Conservation (phyloP, 2,329 filamentous ascomycete genomes). For the Fusarium palustre region DNA sequence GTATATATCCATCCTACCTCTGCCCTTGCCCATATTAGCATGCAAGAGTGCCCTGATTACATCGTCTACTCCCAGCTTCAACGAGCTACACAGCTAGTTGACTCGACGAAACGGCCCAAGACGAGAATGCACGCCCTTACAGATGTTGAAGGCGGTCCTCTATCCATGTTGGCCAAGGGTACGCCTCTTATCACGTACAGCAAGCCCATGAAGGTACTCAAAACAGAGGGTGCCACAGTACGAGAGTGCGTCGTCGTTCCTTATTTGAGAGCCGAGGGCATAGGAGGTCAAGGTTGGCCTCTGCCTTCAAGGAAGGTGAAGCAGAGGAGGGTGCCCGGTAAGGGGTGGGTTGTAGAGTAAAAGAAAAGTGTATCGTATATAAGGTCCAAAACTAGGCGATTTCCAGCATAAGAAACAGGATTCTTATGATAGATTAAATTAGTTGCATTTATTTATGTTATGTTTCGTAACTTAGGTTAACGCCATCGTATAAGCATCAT, state of each 20-base stretch:
- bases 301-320: constrained; percentile 85
- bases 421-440: not conserved
- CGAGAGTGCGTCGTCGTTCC: constrained; percentile 88
- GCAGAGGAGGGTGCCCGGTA: constrained; percentile 78
- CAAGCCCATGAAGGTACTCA: constrained; percentile 89
- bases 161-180: constrained; percentile 82
- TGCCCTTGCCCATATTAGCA: constrained; percentile 75
- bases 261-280: constrained; percentile 76
- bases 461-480: not conserved
- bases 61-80: constrained; percentile 90
- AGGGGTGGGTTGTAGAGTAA: constrained; percentile 79
- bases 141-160: constrained; percentile 78
- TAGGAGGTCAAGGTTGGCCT: constrained; percentile 80
- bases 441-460: not conserved
- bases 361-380: not conserved
- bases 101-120: constrained; percentile 70
- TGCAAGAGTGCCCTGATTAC: constrained; percentile 84
- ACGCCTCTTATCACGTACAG: constrained; percentile 87
- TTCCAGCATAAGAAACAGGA: not conserved
- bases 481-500: constrained; percentile 24
- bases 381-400: not conserved
- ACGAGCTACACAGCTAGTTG: constrained; percentile 65
- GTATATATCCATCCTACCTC: constrained; percentile 93
- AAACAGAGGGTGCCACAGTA: constrained; percentile 55
- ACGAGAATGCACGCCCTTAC: constrained; percentile 91